A percentile compares a stretch with the other conserved stretches of the same genome.
These are phyloP conservation scores for Stellera chamaejasme DNA, from an alignment of 345 rosid species.

Conservation along the genomic window DNA sequence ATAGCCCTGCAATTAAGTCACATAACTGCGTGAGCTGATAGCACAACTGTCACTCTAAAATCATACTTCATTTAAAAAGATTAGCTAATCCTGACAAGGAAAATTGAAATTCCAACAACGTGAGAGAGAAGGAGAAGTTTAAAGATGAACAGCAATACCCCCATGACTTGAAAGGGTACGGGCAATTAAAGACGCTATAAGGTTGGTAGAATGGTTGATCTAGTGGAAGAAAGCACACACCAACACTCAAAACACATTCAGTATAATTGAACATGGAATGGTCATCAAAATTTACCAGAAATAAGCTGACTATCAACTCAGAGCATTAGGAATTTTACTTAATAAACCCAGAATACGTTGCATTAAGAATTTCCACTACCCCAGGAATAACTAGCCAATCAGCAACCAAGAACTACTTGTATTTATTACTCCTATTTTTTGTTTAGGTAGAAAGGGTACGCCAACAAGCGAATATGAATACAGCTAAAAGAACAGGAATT, in stretches of 20 bases:
- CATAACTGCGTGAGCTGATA: conserved; percentile 2
- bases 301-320: too few relatives aligned
- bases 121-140: not conserved
- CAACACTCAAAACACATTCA: too few relatives aligned
- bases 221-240: too few relatives aligned
- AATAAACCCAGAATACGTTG: not conserved
- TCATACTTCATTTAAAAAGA: not conserved
- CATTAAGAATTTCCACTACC: not conserved
- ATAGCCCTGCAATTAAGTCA: conserved; percentile 53
- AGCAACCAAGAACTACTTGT: too few relatives aligned
- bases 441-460: too few relatives aligned
- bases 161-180: too few relatives aligned
- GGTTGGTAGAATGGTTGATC: too few relatives aligned
- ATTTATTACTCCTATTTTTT: too few relatives aligned
- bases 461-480: too few relatives aligned
- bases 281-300: not conserved
- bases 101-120: not conserved
- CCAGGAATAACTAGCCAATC: too few relatives aligned
- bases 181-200: too few relatives aligned
- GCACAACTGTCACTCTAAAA: not conserved
- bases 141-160: not conserved
- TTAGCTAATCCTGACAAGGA: too few relatives aligned
- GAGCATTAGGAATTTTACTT: not conserved
- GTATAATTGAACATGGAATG: not conserved
- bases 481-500: not conserved